Evolutionary conservation across 2,329 filamentous ascomycete species (phyloP), one percentile per base, ranked within the genome.

Genomic region (Claviceps spartinae): DNA sequence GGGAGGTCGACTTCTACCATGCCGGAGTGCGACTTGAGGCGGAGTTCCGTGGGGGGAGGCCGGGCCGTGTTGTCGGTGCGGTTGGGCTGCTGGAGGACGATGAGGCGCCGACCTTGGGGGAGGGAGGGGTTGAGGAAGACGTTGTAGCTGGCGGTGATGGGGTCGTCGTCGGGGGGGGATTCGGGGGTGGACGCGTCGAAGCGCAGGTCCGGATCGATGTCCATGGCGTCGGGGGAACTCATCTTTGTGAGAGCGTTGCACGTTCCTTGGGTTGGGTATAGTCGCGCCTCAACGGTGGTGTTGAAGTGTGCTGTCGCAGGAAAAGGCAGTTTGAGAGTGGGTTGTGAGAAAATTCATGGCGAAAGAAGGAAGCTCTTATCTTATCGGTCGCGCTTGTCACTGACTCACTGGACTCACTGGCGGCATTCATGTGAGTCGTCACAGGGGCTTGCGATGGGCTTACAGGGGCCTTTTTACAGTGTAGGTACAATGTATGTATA

Each of bases 1-100:
- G 88, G 88, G n/a, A 96, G 78, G 65, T 98, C 93, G 50, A 97
- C 75, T 69, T 98, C 93, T 52, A 96, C 75, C 70, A 96, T 86
- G 52, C 90, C 90, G 0, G 86, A 80, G 52, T 77, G 72, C 14
- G 83, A 78, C 72, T 97, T 98, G 65, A 95, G 72, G 58, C 91
- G 88, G 61, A 97, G 73, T 60, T 85, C 81, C 16, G 79, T 72
- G 11, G 91, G 86, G 22, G 79, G 67, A 47, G 68, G 61, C 11
- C 71, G 69, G 46, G 67, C 59, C 11, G 68, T 63, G 56, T 83
- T 77, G 53, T 80, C 73, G 41, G 75, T 74, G 56, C 87, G 85
- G 69, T 90, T 90, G 26, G 90, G 85, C 67, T 95, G 94, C 71
- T 97, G 90, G 46, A 98, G 79, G 56, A 97, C 79, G 61, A 91